Evolutionary conservation across 805 yeast species (phyloP).

Genomic region (Cyberlindnera maclurae): DNA sequence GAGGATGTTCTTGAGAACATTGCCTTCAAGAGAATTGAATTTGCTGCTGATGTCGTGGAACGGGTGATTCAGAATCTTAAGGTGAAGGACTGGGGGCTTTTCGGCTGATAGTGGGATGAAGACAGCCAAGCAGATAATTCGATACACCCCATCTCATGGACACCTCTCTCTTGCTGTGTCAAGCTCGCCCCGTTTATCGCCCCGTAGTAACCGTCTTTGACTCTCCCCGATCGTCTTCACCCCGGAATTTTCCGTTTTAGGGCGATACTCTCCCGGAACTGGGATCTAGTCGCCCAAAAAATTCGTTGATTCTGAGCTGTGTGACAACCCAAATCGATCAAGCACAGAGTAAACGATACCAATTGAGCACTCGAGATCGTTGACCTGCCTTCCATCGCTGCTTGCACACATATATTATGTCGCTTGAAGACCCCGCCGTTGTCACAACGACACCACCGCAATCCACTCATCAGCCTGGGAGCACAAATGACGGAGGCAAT

Average conservation of each 20-base stretch:
- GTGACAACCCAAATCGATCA: background rate
- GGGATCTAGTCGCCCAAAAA: background rate
- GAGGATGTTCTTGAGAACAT: constrained; percentile 5
- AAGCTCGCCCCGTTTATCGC: too few species aligned
- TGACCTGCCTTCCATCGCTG: too few species aligned
- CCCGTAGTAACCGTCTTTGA: too few species aligned
- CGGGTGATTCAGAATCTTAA: constrained; percentile 24
- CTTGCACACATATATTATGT: constrained; percentile 4
- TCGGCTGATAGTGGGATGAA: constrained; percentile 24
- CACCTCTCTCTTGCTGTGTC: too few species aligned
- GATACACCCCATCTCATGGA: too few species aligned
- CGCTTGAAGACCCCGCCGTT: constrained; percentile 18
- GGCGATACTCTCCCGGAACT: background rate
- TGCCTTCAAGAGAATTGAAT: constrained; percentile 25
- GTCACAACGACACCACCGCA: constrained; percentile 8
- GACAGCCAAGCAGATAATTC: too few species aligned
- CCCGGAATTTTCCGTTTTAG: too few species aligned
- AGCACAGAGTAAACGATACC: background rate
- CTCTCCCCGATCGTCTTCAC: too few species aligned
- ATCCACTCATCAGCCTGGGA: background rate
- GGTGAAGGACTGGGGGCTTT: constrained; percentile 42
- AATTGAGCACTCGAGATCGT: too few species aligned
- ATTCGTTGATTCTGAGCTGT: background rate
- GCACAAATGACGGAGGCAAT: constrained; percentile 11
- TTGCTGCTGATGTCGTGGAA: constrained; percentile 22